Evolutionary conservation across 768 basidiomycete species (phyloP), one percentile per base, ranked within the genome.

Genomic region (Pulveroboletus ravenelii): DNA sequence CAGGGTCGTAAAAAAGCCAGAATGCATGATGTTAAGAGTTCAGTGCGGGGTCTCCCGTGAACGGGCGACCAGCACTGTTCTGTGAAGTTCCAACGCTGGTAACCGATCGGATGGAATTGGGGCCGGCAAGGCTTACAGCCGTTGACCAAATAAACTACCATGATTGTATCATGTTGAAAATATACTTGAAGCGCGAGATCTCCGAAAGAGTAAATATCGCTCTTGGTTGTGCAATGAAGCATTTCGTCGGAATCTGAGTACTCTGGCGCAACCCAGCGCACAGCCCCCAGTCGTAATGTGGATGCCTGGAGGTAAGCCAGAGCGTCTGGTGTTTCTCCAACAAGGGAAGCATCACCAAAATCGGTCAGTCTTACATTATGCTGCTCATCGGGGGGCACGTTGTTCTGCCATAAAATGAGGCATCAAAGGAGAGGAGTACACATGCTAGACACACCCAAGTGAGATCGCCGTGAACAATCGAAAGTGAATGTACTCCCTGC

Each of bases 121-220:
- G 56, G 50, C 36, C 45, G 45, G 5, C 51, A 32, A 20, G 55
- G 54, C 23, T 34, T 48, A 10, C 40, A 14, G 20, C 48, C 55
- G 15, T 38, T 35, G 15, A 45, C 45, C 42, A 56, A 39, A 3
- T 37, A 18, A 32, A 36, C 32, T 8, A 45, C 53, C 48, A 9
- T n/a, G n/a, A n/a, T n/a, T n/a, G n/a, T n/a, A n/a, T n/a, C n/a
- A n/a, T 36, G 49, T 29, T 8, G 42, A 53, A 40, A 44, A 7
- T 52, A 30, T 47, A 56, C 55, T 41, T 51, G 54, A 20, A 51
- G 43, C 1, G 49, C 27, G 10, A 56, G 6, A 8, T 38, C 51
- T 23, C 47, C 50, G 27, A 48, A 57, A n/a, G 47, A 57, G 29
- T 45, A 57, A 3, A 57, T 43, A 29, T 56, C 56, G 8, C 41